Base-by-base conservation (phyloP, 2,329 filamentous ascomycete genomes). In the Xylaria digitata region DNA sequence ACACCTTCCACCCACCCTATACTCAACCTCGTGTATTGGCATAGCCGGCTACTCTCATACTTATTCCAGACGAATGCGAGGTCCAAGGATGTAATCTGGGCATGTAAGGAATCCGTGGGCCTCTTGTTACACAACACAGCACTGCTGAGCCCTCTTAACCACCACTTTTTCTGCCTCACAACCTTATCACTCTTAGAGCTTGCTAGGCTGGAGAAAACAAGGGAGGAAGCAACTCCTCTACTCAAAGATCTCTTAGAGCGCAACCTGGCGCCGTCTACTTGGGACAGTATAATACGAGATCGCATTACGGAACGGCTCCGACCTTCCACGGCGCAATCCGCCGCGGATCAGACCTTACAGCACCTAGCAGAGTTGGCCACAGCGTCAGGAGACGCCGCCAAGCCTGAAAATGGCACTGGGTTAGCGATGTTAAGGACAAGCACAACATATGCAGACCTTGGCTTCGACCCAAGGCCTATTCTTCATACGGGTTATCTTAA, bases 21-120 rank as follows among this genome's bases (percentile, higher is more conserved):
- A 37, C 82, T 92, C 1, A 87, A 91, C 71, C 82, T 93, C 26
- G 86, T 86, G 19, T 92, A 91, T 78, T 92, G 90, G 86, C 89
- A 92, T 76, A 84, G 87, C 70, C 87, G 89, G 67, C 82, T 92
- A 8, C 81, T 93, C 19, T 83, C 87, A 9, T 87, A 89, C 58
- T 82, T 92, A 2, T 81, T 89, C 61, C 86, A 85, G 43, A 84
- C 87, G 1, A 83, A 82, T 11, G 82, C 85, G 0, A 85, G 86
- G 46, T 82, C 87, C 0, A 79, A 82, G 1, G 86, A 90, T 65
- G 82, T 90, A 17, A 79, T 91, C 21, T 88, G 86, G 77, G 85
- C 88, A 6, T 87, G 87, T 30, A 83, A 84, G 66, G 85, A 89
- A 72, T 83, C 89, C 5, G 83, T 86, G 45, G 81, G 81, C n/a